Evolutionary conservation across 345 rosid genomes (phyloP).

Genomic region (Rhodomyrtus tomentosa): DNA sequence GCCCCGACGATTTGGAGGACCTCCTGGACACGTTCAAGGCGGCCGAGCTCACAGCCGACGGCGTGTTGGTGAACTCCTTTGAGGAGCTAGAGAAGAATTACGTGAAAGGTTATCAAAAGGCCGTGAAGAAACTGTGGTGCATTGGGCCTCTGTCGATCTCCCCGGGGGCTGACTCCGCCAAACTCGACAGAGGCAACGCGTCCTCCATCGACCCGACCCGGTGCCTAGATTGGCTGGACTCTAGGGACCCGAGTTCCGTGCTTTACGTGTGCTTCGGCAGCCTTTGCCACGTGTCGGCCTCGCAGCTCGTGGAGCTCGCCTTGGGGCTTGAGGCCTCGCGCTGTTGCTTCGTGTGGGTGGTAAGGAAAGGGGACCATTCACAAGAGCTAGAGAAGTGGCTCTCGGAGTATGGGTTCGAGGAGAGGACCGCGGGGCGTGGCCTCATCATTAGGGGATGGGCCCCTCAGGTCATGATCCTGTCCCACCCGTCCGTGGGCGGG

Average conservation of each 20-base stretch:
- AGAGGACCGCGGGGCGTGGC: constrained; percentile 17
- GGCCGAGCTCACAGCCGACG: constrained; percentile 23
- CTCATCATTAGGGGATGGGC: constrained; percentile 47
- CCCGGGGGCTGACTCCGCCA: neutral
- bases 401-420: constrained; percentile 10
- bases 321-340: constrained; percentile 29
- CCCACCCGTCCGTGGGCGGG: constrained; percentile 41
- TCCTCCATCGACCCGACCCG: constrained; percentile 7
- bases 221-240: constrained; percentile 25
- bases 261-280: constrained; percentile 42
- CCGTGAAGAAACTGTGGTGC: constrained; percentile 24
- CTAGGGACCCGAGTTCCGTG: constrained; percentile 14
- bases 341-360: constrained; percentile 44
- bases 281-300: constrained; percentile 12
- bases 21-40: constrained; percentile 5
- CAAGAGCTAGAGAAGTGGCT: constrained; percentile 20
- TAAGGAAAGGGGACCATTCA: constrained; percentile 15
- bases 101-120: constrained; percentile 2
- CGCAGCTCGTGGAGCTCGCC: constrained; percentile 26
- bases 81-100: constrained; percentile 21
- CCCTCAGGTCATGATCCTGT: constrained; percentile 40
- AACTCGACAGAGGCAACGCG: constrained; percentile 16
- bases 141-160: constrained; percentile 24
- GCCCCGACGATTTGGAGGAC: neutral
- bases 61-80: constrained; percentile 22